Evolutionary conservation across 148 eudicot genomes (phyloP).

Genomic region (Drosera capensis): DNA sequence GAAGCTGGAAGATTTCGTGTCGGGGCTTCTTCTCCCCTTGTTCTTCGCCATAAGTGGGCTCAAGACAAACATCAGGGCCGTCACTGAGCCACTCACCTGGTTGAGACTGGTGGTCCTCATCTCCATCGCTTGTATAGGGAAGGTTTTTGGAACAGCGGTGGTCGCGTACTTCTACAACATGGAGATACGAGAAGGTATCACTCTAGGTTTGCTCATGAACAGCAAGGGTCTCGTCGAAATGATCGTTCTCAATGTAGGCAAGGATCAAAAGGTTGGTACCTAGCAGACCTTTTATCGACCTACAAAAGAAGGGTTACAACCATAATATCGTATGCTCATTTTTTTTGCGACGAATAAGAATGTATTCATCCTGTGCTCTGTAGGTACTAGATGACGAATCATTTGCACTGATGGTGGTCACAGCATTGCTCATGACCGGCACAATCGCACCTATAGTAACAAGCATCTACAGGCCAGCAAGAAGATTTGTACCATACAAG

Average conservation of each 20-base stretch:
- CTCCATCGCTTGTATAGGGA: constrained; percentile 26
- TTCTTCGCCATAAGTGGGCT: constrained; percentile 59
- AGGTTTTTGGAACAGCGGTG: constrained; percentile 31
- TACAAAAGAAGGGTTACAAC: not conserved
- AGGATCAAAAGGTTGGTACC: constrained; percentile 58
- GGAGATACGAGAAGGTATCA: constrained; percentile 44
- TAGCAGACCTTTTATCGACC: not conserved
- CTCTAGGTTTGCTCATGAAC: constrained; percentile 57
- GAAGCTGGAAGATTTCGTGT: constrained; percentile 60
- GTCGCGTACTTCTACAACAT: constrained; percentile 32
- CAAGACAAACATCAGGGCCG: constrained; percentile 24
- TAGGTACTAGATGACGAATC: constrained; percentile 63
- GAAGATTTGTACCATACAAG: constrained; percentile 47
- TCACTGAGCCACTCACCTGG: constrained; percentile 19
- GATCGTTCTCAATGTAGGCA: constrained; percentile 89
- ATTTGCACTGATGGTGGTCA: constrained; percentile 68
- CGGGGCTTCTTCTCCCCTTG: constrained; percentile 54
- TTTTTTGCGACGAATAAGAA: not conserved
- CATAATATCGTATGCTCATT: not conserved
- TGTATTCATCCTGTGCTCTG: constrained; percentile 1
- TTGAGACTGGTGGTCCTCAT: constrained; percentile 14
- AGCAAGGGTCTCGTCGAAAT: constrained; percentile 90
- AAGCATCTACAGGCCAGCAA: constrained; percentile 49
- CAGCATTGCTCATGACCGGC: constrained; percentile 54
- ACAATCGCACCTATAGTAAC: constrained; percentile 55